Percentiles rank a stretch among this genome's conserved stretches.
Conservation (phyloP, 176 grass and related monocot species). For the Phoenix dactylifera region DNA sequence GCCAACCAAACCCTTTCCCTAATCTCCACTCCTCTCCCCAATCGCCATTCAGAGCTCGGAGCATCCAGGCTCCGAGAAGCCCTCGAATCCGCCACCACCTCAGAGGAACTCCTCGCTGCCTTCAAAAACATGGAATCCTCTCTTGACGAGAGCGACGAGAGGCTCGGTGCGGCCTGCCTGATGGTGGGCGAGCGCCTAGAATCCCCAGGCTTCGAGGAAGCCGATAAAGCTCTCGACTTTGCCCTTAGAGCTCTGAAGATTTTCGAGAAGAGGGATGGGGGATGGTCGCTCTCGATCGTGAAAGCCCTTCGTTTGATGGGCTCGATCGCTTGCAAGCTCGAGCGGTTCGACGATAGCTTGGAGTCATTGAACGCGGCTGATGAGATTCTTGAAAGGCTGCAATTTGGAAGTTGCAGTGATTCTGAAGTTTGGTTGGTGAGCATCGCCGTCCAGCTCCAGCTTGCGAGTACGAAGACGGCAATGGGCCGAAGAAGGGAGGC, state of each 20-base stretch:
- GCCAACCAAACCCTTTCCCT: constrained; percentile 1
- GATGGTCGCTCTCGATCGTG: constrained; percentile 57
- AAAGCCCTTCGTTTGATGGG: constrained; percentile 54
- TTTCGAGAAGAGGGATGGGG: constrained; percentile 51
- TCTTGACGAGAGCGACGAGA: constrained; percentile 11
- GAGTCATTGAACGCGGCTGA: constrained; percentile 51
- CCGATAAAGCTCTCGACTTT: constrained; percentile 41
- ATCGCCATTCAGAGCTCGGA: neutral
- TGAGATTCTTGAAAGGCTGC: constrained; percentile 34
- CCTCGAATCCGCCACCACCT: constrained; percentile 10
- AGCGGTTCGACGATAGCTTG: constrained; percentile 38
- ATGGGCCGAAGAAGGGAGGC: constrained; percentile 57
- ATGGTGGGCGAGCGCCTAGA: constrained; percentile 35
- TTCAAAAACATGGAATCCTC: constrained; percentile 16
- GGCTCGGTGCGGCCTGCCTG: constrained; percentile 22
- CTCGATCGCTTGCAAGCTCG: constrained; percentile 33
- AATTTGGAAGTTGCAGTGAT: neutral
- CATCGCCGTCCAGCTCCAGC: constrained; percentile 45
- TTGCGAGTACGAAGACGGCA: constrained; percentile 44
- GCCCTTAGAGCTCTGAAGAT: constrained; percentile 37
- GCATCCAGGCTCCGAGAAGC: constrained; percentile 33
- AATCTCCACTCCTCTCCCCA: neutral
- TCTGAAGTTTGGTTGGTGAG: constrained; percentile 27
- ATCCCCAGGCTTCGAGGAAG: constrained; percentile 16
- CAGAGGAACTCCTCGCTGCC: constrained; percentile 6